Conservation (phyloP, 805 yeast genomes). For the Candida piceae region DNA sequence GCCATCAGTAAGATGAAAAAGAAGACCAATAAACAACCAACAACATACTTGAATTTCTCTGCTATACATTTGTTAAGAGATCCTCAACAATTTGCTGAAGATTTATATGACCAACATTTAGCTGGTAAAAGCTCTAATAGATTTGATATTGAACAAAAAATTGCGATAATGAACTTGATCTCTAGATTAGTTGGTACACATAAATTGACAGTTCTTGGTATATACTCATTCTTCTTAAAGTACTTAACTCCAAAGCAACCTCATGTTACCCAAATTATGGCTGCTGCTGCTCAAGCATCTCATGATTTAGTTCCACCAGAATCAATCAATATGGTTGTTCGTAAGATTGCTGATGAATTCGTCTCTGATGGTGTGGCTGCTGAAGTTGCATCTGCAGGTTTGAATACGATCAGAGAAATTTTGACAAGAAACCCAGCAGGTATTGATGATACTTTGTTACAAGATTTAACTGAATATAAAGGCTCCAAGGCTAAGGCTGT, state of each 20-base stretch:
- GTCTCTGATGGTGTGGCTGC: conserved; percentile 98
- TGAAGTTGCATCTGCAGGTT: conserved; percentile 97
- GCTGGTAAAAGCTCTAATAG: conserved; percentile 63
- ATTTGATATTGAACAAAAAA: conserved; percentile 82
- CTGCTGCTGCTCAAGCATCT: conserved; percentile 93
- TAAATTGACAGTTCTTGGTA: conserved; percentile 82
- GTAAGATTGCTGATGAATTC: conserved; percentile 95
- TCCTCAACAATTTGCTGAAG: conserved; percentile 97
- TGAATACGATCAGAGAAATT: conserved; percentile 91
- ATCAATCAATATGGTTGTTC: conserved; percentile 67
- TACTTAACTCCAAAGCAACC: conserved; percentile 91
- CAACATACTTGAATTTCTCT: conserved; percentile 80
- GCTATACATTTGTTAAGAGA: conserved; percentile 93
- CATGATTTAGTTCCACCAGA: conserved; percentile 99
- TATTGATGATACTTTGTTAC: conserved; percentile 79
- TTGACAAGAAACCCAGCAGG: conserved; percentile 92
- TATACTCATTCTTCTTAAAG: conserved; percentile 83
- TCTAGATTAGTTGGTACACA: conserved; percentile 93
- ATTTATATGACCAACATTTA: conserved; percentile 65
- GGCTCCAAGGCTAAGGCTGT: conserved; percentile 94
- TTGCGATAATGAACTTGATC: conserved; percentile 78
- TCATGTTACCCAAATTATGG: conserved; percentile 93
- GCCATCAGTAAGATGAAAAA: conserved; percentile 69
- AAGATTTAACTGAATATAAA: conserved; percentile 84
- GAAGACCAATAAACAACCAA: conserved; percentile 48